Base-by-base conservation (phyloP, 306 rosid genomes). In the Phaseolus lunatus region DNA sequence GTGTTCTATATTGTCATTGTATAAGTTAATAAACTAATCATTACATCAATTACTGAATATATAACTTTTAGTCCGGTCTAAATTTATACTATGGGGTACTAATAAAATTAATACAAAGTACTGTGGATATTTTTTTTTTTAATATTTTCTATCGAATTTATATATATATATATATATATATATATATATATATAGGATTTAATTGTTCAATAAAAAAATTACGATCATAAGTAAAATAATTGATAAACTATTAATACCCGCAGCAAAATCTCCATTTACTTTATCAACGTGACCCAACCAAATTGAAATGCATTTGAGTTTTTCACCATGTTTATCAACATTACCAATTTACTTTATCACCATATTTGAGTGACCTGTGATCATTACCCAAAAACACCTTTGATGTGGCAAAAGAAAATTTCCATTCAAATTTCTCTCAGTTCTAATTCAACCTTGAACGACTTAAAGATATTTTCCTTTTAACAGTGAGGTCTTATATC, bases 391-490 rank as follows among this genome's bases (percentile, higher is more conserved):
- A 9, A 53, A 7, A 53, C 26, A 53, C 26, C 14, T 19, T 53
- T 53, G 13, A 8, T 18, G 26, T 9, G 26, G 26, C 12, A 7
- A 41, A 68, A 19, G 31, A 49, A 11, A 31, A 49, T 15, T 16
- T 29, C 6, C 1, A 7, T 8, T 37, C n/a, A n/a, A 54, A 53
- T 15, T 72, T 16, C 12, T 6, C 14, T 26, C 4, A 29, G 10
- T 59, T 24, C 24, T 54, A 24, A 54, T 37, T 39, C 53, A 72
- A 72, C 35, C 35, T 37, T 53, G 65, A 52, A 53, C 52, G 53
- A 33, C 22, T 31, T 1, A 53, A 49, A 29, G 29, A 48, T 71
- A 71, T 12, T 22, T 3, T 14, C 1, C 33, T 35, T 54, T 29
- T 3, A 14, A 75, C 5, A 44, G 4, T 15, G 9, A 11, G 10